Evolutionary conservation across 371 early-diverging fungal species (phyloP).

Genomic region (Sanchytrium tribonematis): DNA sequence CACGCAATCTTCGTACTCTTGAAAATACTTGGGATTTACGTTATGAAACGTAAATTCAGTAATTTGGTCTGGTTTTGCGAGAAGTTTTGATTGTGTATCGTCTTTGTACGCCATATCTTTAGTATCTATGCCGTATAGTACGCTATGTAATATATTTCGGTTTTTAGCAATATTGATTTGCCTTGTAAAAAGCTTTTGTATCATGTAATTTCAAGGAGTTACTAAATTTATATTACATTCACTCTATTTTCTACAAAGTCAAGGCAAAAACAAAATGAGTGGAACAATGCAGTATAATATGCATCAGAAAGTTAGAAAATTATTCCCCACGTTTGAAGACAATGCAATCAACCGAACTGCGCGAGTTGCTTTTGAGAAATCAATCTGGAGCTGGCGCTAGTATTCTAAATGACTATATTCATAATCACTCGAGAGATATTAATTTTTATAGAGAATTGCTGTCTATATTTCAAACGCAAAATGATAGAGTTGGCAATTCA

Average conservation of each 20-base stretch:
- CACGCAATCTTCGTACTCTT: slow-evolving; percentile 35
- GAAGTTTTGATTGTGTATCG: neutral
- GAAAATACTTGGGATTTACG: slow-evolving; percentile 50
- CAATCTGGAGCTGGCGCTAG: neutral
- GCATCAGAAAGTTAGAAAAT: no score
- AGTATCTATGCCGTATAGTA: neutral
- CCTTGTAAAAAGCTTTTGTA: neutral
- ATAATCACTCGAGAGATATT: neutral
- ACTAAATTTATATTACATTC: no score
- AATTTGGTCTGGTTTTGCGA: neutral
- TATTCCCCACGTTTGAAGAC: no score
- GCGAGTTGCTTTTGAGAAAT: neutral
- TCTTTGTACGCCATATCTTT: neutral
- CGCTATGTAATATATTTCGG: neutral
- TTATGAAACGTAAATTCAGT: slow-evolving; percentile 19
- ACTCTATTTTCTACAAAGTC: no score
- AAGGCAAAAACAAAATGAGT: no score
- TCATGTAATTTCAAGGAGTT: no score
- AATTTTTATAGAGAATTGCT: neutral
- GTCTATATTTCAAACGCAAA: neutral
- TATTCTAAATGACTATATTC: neutral
- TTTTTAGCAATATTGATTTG: neutral
- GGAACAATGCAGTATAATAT: no score
- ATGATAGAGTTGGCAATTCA: neutral
- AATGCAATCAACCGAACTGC: no score